A percentile compares a stretch with the other conserved stretches of the same genome.
These are phyloP conservation scores for Yamadazyma blattariae DNA, from an alignment of 1,139 yeast genomes.

Conservation along the genomic window DNA sequence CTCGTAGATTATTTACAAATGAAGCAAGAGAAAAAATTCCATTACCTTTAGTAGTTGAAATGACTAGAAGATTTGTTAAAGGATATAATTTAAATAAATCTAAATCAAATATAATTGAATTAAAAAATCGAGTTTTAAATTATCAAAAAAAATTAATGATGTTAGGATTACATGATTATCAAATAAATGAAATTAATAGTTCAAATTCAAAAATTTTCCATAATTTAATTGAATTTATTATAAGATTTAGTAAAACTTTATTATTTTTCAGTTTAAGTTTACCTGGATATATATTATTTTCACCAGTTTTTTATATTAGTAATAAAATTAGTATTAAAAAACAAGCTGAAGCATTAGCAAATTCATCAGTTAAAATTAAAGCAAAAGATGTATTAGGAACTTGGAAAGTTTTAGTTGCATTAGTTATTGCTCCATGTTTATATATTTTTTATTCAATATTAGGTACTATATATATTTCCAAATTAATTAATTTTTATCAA, in stretches of 20 bases:
- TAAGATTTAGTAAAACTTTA: conserved; percentile 29
- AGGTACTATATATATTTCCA: conserved; percentile 28
- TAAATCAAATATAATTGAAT: conserved; percentile 31
- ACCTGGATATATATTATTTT: conserved; percentile 44
- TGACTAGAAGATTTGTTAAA: conserved; percentile 40
- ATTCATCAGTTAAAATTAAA: conserved; percentile 41
- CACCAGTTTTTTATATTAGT: conserved; percentile 43
- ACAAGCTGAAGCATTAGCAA: conserved; percentile 42
- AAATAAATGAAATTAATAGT: conserved; percentile 33
- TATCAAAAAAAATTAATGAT: conserved; percentile 34
- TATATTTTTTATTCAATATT: conserved; percentile 41
- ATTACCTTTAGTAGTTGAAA: conserved; percentile 43
- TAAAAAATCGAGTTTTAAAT: conserved; percentile 32
- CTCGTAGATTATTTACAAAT: conserved; percentile 45
- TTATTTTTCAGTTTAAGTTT: conserved; percentile 35
- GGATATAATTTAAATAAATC: conserved; percentile 39
- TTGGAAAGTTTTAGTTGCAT: conserved; percentile 46
- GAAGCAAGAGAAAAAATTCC: conserved; percentile 35
- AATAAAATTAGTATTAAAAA: conserved; percentile 33
- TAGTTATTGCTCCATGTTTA: conserved; percentile 41
- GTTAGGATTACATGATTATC: conserved; percentile 44
- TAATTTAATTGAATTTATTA: conserved; percentile 24
- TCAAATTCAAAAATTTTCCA: conserved; percentile 17
- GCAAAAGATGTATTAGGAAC: conserved; percentile 47
- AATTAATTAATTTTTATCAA: background rate